Base-by-base conservation (phyloP, 2,329 filamentous ascomycete genomes). In the Chaetomiaceae sp. region DNA sequence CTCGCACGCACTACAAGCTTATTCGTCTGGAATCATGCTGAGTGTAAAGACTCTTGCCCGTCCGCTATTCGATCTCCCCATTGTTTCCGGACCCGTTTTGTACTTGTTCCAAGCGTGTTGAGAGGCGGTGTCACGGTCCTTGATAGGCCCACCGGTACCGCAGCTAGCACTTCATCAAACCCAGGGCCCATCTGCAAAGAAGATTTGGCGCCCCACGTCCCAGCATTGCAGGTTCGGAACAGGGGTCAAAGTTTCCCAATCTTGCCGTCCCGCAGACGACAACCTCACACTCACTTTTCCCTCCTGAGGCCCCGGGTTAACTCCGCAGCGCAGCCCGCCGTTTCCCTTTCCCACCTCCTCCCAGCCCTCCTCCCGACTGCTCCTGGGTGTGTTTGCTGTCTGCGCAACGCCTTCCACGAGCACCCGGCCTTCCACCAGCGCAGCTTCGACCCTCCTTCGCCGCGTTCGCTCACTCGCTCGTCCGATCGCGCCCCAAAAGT, bases 201-300 rank as follows among this genome's bases (percentile, higher is more conserved):
- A 51, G 36, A 47, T 44, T 48, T 51, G 45, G 44, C 38, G 44
- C 31, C 44, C 47, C 47, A 47, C 42, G 25, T 31, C 27, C 14
- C 14, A 9, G 27, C 27, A 31, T 23, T 34, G n/a, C 25, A 22
- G 20, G 34, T 14, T 11, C 20, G 31, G 43, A 40, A 40, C 54
- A 56, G 49, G 53, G 54, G 39, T 46, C 34, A 29, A 23, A 42
- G 14, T 46, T 34, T 55, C 44, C 42, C 31, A 50, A 50, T 42
- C 38, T 37, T 17, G 9, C 53, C 29, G 22, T 38, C 38, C 38
- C 37, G 27, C 44, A n/a, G 20, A 22, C 44, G 8, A 19, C 43
- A 22, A 52, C 23, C 53, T n/a, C n/a, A n/a, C n/a, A n/a, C 29
- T 55, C 53, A 55, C 47, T 40, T 55, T 55, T 45, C 29, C 31